Base-by-base conservation (phyloP, 2,329 filamentous ascomycete genomes). In the Pseudopithomyces maydicus region DNA sequence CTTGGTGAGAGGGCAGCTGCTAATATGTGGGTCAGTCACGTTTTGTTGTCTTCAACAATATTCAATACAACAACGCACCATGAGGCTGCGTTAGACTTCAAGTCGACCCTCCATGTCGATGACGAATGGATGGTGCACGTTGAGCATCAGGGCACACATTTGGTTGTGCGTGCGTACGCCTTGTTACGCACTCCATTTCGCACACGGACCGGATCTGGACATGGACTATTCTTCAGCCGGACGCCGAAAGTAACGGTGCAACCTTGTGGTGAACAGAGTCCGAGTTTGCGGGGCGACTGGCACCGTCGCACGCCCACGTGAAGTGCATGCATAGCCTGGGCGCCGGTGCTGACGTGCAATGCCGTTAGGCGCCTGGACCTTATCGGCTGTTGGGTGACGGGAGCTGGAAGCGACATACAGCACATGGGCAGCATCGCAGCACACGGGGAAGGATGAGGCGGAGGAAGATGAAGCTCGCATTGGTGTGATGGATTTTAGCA, bases 11-110 rank as follows among this genome's bases (percentile, higher is more conserved):
- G 14, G 14, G 38, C 61, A 64, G 49, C 17, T 42, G 32, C 59
- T 69, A 63, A 69, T 57, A 38, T 43, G 38, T 32, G 19, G 44
- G 57, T 52, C 61, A 68, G 67, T 65, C 38, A 56, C 57, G 47
- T 58, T n/a, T 63, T 47, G 54, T 54, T 53, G 59, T 56, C 5
- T 17, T 50, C 23, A 35, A 42, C 58, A 58, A 52, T 59, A 64
- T 51, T 36, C 47, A 33, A 38, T 39, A 56, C 50, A 56, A 57
- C 57, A 58, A 60, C 60, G 58, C 61, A 49, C 55, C 32, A 36
- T 48, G 36, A 29, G 26, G 26, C 8, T 29, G 56, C 56, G 53
- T 55, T 45, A 55, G 57, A 44, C 57, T 55, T 36, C 53, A 45
- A 59, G 58, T 20, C 47, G 35, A 50, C 19, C 22, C 17, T 35